Evolutionary conservation across 148 eudicot genomes (phyloP), one percentile per base, ranked within the genome.

Genomic region (Cornus suecica): DNA sequence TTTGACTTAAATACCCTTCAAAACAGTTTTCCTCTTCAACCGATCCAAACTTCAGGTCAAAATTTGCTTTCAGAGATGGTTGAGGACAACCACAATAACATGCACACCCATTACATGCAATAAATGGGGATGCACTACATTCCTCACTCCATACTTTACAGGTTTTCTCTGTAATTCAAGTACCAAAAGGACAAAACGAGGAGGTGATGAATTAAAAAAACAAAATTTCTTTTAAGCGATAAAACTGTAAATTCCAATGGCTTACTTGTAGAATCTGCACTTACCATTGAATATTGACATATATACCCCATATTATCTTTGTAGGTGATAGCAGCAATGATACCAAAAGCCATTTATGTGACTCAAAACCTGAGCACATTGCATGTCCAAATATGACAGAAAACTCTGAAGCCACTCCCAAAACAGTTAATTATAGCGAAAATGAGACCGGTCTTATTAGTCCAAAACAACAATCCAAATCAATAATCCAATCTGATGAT

Each of bases 271-370:
- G 41, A 64, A 70, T 26, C 10, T 64, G 24, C 30, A 48, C 27
- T 8, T 13, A 18, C 27, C 10, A 15, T 4, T 25, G 3, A 74
- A 34, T 16, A 4, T n/a, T 30, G 14, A 37, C 23, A 29, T 1
- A 60, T 62, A 32, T 4, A 31, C 8, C 62, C 26, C 58, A n/a
- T n/a, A n/a, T 11, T 64, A 27, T 78, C 62, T 63, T 74, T 66
- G 70, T 73, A 80, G 83, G 80, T 80, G 88, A 87, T 65, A 79
- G 81, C 52, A 80, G 82, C 48, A 81, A 81, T 68, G 87, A 88
- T 37, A 73, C 81, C 8, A 80, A 84, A 76, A 89, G 87, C 73
- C 82, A 79, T 72, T 89, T 88, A 9, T 78, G 84, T 68, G 76
- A 81, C 45, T 70, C 79, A 23, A 42, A 74, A 29, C 70, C 84